These are phyloP conservation scores for Pseudomassariella vexata DNA, from an alignment of 2,329 filamentous ascomycete species.

Conservation along the genomic window DNA sequence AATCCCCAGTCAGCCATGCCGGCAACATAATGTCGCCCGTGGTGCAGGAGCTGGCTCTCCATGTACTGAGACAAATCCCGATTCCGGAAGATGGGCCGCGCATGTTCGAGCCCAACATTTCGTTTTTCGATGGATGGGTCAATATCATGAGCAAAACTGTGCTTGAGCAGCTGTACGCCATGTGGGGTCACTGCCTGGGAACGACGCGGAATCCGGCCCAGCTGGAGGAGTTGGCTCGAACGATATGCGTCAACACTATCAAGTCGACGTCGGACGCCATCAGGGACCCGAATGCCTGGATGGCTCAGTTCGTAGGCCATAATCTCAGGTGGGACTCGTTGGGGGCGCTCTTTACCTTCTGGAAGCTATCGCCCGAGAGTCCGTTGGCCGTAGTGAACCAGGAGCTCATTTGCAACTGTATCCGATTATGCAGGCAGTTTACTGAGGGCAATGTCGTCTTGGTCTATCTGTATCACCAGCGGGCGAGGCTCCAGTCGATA, in stretches of 20 bases:
- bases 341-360: slow-evolving; percentile 27
- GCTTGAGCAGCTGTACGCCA: slow-evolving; percentile 23
- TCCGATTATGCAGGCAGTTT: slow-evolving; percentile 16
- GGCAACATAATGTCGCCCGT: no score
- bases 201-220: slow-evolving; percentile 15
- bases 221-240: slow-evolving; percentile 29
- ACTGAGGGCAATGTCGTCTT: slow-evolving; percentile 19
- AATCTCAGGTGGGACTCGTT: slow-evolving; percentile 38
- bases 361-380: no score
- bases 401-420: slow-evolving; percentile 12
- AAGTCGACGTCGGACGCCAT: slow-evolving; percentile 29
- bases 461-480: slow-evolving; percentile 14
- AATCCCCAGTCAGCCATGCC: no score
- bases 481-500: slow-evolving; percentile 13
- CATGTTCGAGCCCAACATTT: not conserved
- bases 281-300: slow-evolving; percentile 28
- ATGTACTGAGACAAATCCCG: not conserved
- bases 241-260: slow-evolving; percentile 31
- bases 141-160: slow-evolving; percentile 21
- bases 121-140: slow-evolving; percentile 25
- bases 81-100: not conserved
- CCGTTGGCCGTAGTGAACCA: no score
- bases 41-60: slow-evolving; percentile 10
- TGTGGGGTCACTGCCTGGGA: slow-evolving; percentile 23
- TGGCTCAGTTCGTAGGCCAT: slow-evolving; percentile 29